Percentiles rank a stretch among this genome's conserved stretches.
phyloP scores from a whole-genome alignment of 495 filamentous ascomycete species.

The Corynascus novoguineensis region DNA sequence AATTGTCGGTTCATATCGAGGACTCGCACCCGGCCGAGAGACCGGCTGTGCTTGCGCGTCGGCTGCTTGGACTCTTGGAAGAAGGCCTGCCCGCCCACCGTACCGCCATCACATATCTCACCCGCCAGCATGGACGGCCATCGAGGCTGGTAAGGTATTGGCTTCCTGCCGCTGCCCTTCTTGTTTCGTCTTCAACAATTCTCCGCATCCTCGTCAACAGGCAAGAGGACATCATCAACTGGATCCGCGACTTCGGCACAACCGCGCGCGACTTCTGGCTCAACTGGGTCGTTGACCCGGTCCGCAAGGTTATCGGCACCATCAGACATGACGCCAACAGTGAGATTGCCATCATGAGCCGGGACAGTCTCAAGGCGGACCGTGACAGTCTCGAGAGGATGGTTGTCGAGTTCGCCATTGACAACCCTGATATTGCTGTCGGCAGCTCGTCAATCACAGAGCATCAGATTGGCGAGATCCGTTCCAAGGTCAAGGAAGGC shows the following conservation, averaged over 20 bases:
- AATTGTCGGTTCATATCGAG: constrained; percentile 41
- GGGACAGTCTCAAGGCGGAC: constrained; percentile 80
- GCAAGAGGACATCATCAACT: constrained; percentile 65
- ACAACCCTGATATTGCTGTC: constrained; percentile 55
- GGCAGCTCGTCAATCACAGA: constrained; percentile 44
- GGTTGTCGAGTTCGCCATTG: constrained; percentile 90
- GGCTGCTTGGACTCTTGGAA: constrained; percentile 62
- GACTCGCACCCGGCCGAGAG: constrained; percentile 32
- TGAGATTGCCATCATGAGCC: constrained; percentile 94
- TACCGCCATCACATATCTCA: constrained; percentile 41
- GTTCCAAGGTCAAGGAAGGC: constrained; percentile 75
- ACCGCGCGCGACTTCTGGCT: constrained; percentile 85
- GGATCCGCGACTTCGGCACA: constrained; percentile 66
- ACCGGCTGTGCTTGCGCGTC: constrained; percentile 56
- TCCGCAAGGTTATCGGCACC: constrained; percentile 75
- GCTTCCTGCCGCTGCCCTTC: constrained; percentile 61
- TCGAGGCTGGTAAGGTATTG: constrained; percentile 77
- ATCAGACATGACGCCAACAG: constrained; percentile 86
- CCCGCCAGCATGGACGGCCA: constrained; percentile 64
- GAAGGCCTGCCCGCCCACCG: constrained; percentile 55
- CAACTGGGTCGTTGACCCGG: constrained; percentile 90
- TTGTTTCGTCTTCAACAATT: constrained; percentile 76
- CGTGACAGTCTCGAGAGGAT: constrained; percentile 89
- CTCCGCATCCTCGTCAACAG: constrained; percentile 67
- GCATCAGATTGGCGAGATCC: constrained; percentile 60